These are phyloP conservation scores for Lentinula novae-zelandiae DNA, from an alignment of 1,284 basidiomycete genomes.

Conservation along the genomic window DNA sequence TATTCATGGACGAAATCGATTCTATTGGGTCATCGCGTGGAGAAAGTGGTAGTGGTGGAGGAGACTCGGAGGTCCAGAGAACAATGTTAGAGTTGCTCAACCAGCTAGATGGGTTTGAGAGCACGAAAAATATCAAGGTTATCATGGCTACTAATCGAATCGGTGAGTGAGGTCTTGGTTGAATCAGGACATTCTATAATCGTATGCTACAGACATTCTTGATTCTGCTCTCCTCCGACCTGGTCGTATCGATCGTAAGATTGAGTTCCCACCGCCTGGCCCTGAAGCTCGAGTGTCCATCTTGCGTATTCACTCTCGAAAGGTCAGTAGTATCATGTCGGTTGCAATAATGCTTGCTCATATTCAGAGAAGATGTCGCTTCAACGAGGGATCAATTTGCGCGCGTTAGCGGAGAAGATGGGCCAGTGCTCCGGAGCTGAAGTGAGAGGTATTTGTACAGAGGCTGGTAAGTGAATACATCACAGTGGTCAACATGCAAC, in stretches of 20 bases:
- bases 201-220: slow-evolving; percentile 70
- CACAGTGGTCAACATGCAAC: slow-evolving; percentile 1
- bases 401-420: slow-evolving; percentile 97
- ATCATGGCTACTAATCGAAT: slow-evolving; percentile 99
- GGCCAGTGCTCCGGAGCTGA: slow-evolving; percentile 98
- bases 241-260: slow-evolving; percentile 97
- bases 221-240: slow-evolving; percentile 94
- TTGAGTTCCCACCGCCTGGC: slow-evolving; percentile 98
- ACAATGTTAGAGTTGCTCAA: slow-evolving; percentile 98
- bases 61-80: slow-evolving; percentile 96
- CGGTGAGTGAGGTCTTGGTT: slow-evolving; percentile 41
- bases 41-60: slow-evolving; percentile 84
- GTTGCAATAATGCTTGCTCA: neutral
- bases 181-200: neutral
- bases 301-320: slow-evolving; percentile 94
- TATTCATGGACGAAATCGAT: slow-evolving; percentile 99
- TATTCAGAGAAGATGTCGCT: slow-evolving; percentile 78
- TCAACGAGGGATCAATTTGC: slow-evolving; percentile 95
- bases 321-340: slow-evolving; percentile 45
- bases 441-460: slow-evolving; percentile 97
- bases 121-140: slow-evolving; percentile 98
- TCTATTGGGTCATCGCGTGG: slow-evolving; percentile 94
- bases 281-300: slow-evolving; percentile 97
- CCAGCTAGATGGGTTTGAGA: slow-evolving; percentile 97
- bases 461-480: slow-evolving; percentile 70